phyloP scores from a whole-genome alignment of 148 eudicot genomes.

The Nyssa sinensis region DNA sequence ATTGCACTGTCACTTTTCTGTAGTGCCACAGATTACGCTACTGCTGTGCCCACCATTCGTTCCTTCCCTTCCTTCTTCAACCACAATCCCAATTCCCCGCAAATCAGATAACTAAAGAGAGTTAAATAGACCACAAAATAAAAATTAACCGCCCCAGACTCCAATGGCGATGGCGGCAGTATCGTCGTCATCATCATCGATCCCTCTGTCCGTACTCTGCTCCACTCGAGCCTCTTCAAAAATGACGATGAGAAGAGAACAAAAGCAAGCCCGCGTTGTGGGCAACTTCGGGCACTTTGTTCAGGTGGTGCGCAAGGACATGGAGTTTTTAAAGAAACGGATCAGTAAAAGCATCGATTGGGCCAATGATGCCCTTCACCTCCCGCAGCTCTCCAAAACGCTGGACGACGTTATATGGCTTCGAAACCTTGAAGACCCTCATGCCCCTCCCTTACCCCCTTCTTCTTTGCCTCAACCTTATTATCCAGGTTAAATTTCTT shows the following conservation, averaged over 20 bases:
- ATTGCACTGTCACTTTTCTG: too few species aligned
- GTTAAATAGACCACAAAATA: too few species aligned
- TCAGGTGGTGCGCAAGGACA: slow-evolving; percentile 56
- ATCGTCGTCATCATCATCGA: neutral
- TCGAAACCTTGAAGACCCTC: slow-evolving; percentile 61
- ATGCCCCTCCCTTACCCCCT: slow-evolving; percentile 20
- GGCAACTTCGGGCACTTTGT: slow-evolving; percentile 52
- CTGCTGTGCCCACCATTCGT: slow-evolving; percentile 9
- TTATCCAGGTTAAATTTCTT: slow-evolving; percentile 62
- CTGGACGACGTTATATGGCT: slow-evolving; percentile 72
- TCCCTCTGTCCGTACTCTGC: neutral
- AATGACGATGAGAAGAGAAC: neutral
- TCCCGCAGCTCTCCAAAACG: slow-evolving; percentile 44
- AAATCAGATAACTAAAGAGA: neutral
- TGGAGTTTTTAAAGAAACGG: slow-evolving; percentile 49
- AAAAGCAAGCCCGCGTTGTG: slow-evolving; percentile 1
- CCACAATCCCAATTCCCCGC: neutral
- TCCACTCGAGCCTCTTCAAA: neutral
- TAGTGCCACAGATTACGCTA: neutral
- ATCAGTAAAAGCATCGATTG: slow-evolving; percentile 37
- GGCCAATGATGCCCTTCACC: slow-evolving; percentile 48
- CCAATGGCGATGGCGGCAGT: slow-evolving; percentile 15
- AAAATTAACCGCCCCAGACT: neutral
- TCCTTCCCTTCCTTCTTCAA: neutral
- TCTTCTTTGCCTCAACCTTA: slow-evolving; percentile 72